Base-by-base conservation (phyloP, 2,329 filamentous ascomycete species). In the Aspergillus ustus region DNA sequence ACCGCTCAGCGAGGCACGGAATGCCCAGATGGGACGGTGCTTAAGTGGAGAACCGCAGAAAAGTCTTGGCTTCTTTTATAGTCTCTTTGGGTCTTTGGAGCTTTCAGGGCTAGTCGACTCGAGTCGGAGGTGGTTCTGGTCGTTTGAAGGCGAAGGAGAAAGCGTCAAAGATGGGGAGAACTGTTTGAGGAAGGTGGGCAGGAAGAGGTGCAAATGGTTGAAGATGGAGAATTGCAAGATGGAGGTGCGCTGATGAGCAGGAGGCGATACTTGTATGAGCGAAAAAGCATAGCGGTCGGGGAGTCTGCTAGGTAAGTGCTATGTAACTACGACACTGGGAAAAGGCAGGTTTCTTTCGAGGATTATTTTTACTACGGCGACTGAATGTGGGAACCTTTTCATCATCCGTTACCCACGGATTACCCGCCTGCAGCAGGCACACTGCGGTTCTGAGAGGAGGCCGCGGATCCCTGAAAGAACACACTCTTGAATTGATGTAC, bases 21-120 rank as follows among this genome's bases (percentile, higher is more conserved):
- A 67, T 66, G 65, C 65, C 60, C 61, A 67, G 63, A 66, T 61
- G 66, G 65, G 68, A 69, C 67, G 59, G 56, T 67, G 58, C 45
- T 58, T 63, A 60, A 62, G 58, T 64, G 57, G 60, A 60, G 57
- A 61, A 64, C 62, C 54, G 62, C 63, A 67, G 63, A 69, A 25
- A 67, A 59, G 63, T 59, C 53, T 62, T 56, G 59, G 57, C 52
- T 54, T 54, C 49, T 54, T 54, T 46, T 55, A 57, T 52, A 64
- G 60, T 53, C 54, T 37, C 28, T 59, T 50, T 60, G 45, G 17
- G 25, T 34, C 28, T 59, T 51, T 60, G 20, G 7, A 20, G 22
- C 22, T 48, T 57, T 34, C 43, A 60, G 55, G 61, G 54, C 49
- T 50, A 49, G 51, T 31, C 6, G 49, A 52, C 31, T 51, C 15